Percentiles rank a stretch among this genome's conserved stretches.
These are phyloP conservation scores for Candida dubliniensis DNA, from an alignment of 1,139 yeast species.

Conservation along the genomic window DNA sequence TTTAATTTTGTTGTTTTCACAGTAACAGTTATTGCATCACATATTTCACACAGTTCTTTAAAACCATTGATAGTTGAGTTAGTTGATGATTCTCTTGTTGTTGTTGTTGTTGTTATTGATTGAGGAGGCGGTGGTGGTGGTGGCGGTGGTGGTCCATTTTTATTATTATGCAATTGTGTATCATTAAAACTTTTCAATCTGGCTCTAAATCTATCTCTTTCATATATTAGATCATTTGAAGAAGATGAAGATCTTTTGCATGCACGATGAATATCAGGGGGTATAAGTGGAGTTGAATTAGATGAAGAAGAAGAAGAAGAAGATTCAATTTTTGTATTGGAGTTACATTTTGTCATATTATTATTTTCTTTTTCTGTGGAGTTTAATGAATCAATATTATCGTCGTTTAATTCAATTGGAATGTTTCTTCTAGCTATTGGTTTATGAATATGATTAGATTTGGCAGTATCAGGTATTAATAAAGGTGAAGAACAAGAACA, in stretches of 20 bases:
- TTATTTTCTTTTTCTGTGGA: neutral
- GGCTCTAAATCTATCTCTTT: slow-evolving; percentile 46
- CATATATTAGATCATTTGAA: slow-evolving; percentile 44
- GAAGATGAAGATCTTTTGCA: slow-evolving; percentile 42
- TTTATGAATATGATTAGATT: neutral
- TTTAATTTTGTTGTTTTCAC: slow-evolving; percentile 41
- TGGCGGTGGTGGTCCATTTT: neutral
- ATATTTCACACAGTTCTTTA: slow-evolving; percentile 31
- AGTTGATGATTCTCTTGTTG: slow-evolving; percentile 12
- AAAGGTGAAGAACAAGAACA: too few species aligned
- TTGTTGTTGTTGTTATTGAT: neutral
- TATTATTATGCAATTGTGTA: neutral
- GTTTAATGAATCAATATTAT: neutral
- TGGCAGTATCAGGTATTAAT: neutral
- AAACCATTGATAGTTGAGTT: slow-evolving; percentile 6
- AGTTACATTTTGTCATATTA: too few species aligned
- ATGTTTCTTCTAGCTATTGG: slow-evolving; percentile 3
- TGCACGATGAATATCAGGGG: slow-evolving; percentile 7
- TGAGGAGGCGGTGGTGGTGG: too few species aligned
- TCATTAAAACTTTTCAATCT: slow-evolving; percentile 37
- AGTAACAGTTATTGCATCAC: slow-evolving; percentile 39
- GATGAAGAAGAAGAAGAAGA: slow-evolving; percentile 1
- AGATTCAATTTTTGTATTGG: neutral
- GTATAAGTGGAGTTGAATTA: neutral
- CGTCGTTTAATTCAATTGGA: neutral